Base-by-base conservation (phyloP, 257 asterid genomes). In the Ajuga chamaepitys region DNA sequence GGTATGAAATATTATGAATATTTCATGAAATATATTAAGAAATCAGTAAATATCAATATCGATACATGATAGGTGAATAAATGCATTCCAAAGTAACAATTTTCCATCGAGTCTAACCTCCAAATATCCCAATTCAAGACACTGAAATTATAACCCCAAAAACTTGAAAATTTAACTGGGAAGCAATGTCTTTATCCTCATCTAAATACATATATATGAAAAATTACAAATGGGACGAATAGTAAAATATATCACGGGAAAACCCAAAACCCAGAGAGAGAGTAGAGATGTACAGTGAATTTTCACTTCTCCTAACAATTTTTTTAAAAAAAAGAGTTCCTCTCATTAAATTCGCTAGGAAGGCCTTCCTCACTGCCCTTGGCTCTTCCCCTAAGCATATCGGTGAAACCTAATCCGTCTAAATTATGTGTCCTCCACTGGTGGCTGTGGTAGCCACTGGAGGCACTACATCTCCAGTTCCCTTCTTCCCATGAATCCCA, bases 371-470 rank as follows among this genome's bases (percentile, higher is more conserved):
- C 96, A 9, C 42, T 67, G 54, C 75, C 69, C 85, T 82, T 90
- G 18, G 80, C 22, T 77, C 85, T 87, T 68, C 95, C 95, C 63
- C 97, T 80, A 56, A 94, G 95, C 93, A 89, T 94, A 70, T 94
- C 96, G 0, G 91, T 47, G 80, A 94, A 86, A 51, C 96, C 84
- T 94, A 52, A 94, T 94, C 72, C 96, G 85, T 73, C 86, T 82
- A 45, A 94, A 81, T 58, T 95, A 80, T 3, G 99, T 94, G 83
- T 94, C 99, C 70, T 90, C 99, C 3, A 35, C 78, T 5, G 92
- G 80, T 32, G 88, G 75, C 54, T 66, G 85, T 18, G 82, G 74
- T 44, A 60, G 81, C 45, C 17, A 74, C 65, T 9, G 84, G 57
- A 65, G 28, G 57, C 37, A 68, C 77, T 44, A 64, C 42, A 40